Evolutionary conservation across 352 stramenopile species (phyloP).

Genomic region (Pythium guiyangense): DNA sequence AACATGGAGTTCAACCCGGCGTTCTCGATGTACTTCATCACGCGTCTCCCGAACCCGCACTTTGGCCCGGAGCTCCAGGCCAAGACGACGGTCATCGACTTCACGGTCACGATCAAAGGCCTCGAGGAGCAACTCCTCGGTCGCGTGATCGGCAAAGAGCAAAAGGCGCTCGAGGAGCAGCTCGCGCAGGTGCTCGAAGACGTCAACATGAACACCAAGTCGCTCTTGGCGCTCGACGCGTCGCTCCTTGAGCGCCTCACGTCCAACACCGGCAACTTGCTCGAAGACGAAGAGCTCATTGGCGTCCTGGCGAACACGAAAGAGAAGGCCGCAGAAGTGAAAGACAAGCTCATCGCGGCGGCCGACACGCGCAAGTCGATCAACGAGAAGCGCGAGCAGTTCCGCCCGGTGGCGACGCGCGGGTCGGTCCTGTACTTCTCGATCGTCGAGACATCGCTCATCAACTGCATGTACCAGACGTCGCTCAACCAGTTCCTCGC

Average conservation of each 20-base stretch:
- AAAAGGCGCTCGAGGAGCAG: conserved; percentile 97
- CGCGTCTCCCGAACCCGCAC: conserved; percentile 95
- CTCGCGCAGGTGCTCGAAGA: conserved; percentile 98
- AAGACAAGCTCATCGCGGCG: conserved; percentile 95
- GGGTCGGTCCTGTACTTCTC: conserved; percentile 98
- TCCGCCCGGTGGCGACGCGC: conserved; percentile 95
- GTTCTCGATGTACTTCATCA: conserved; percentile 99
- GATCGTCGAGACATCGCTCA: conserved; percentile 97
- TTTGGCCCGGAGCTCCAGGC: conserved; percentile 97
- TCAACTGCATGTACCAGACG: conserved; percentile 99
- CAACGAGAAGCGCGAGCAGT: conserved; percentile 98
- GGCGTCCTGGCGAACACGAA: conserved; percentile 97
- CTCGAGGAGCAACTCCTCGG: conserved; percentile 97
- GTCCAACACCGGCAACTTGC: conserved; percentile 96
- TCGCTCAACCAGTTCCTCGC: conserved; percentile 97
- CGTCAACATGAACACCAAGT: conserved; percentile 98
- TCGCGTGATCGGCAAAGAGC: conserved; percentile 97
- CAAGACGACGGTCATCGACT: conserved; percentile 99
- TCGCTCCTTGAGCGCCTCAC: conserved; percentile 95
- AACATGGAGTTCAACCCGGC: conserved; percentile 97
- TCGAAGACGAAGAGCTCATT: conserved; percentile 99
- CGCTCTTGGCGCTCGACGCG: conserved; percentile 93
- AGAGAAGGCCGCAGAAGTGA: conserved; percentile 97
- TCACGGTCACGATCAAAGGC: conserved; percentile 96
- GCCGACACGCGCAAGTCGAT: conserved; percentile 97